phyloP scores from a whole-genome alignment of 192 early-diverging fungal species.

The Umbelopsis vinacea region DNA sequence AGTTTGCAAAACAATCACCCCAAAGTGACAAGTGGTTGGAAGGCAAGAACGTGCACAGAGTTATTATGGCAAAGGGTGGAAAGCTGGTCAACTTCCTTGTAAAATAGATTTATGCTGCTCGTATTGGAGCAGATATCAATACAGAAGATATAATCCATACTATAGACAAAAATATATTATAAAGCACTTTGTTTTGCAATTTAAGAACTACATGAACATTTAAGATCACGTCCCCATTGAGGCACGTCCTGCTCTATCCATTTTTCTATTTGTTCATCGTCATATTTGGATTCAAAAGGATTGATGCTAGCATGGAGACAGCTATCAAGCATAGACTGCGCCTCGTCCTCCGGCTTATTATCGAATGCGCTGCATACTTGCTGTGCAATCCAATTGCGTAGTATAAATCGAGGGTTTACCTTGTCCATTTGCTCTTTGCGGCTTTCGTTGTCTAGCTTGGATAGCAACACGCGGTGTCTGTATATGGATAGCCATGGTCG shows the following conservation, averaged over 20 bases:
- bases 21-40: slow-evolving; percentile 59
- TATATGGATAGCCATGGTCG: slow-evolving; percentile 64
- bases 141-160: neutral
- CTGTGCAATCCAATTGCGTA: slow-evolving; percentile 82
- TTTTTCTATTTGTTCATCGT: slow-evolving; percentile 17
- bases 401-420: slow-evolving; percentile 76
- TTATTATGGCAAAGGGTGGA: slow-evolving; percentile 73
- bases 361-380: slow-evolving; percentile 61
- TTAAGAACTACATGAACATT: slow-evolving; percentile 79
- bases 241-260: slow-evolving; percentile 43
- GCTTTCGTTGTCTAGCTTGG: slow-evolving; percentile 32
- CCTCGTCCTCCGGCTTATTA: slow-evolving; percentile 42
- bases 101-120: slow-evolving; percentile 10
- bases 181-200: too few relatives aligned
- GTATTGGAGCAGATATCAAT: neutral
- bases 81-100: slow-evolving; percentile 79
- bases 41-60: slow-evolving; percentile 54
- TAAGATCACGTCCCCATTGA: slow-evolving; percentile 63
- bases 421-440: slow-evolving; percentile 63
- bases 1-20: slow-evolving; percentile 45
- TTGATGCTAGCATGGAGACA: slow-evolving; percentile 58
- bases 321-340: slow-evolving; percentile 43
- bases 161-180: neutral
- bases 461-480: slow-evolving; percentile 52
- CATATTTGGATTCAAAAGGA: slow-evolving; percentile 55